phyloP scores from a whole-genome alignment of 257 asterid genomes.

The Anisodus tanguticus region DNA sequence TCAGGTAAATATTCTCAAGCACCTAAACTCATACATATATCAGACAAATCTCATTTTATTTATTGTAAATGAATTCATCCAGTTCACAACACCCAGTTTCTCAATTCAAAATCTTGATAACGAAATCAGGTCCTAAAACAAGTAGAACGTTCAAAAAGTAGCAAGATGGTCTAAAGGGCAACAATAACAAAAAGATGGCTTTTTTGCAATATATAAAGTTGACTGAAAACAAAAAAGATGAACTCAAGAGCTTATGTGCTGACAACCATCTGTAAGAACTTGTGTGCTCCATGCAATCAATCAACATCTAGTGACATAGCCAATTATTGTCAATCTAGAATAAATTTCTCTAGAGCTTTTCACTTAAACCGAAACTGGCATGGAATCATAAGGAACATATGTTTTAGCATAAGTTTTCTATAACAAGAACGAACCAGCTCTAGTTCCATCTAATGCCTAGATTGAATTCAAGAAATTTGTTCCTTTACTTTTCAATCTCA shows the following conservation, averaged over 20 bases:
- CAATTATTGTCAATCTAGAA: not conserved
- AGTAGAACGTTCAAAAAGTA: not conserved
- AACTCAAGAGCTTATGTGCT: constrained; percentile 39
- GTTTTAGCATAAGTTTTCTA: not conserved
- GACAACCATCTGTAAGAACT: not conserved
- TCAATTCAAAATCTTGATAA: not conserved
- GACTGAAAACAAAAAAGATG: constrained; percentile 22
- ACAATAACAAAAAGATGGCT: not conserved
- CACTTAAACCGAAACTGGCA: not conserved
- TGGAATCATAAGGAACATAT: not conserved
- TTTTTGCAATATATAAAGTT: not conserved
- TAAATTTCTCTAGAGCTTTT: not conserved
- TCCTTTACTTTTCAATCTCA: not conserved
- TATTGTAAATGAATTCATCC: not conserved
- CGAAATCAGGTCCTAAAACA: not conserved
- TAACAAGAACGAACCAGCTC: too few relatives aligned
- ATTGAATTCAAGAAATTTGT: not conserved
- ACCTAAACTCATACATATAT: constrained; percentile 2
- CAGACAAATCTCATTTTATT: not conserved
- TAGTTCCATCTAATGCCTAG: not conserved
- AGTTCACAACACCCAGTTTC: not conserved
- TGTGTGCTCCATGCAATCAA: not conserved
- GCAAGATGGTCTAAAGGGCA: not conserved
- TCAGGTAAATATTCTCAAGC: not conserved
- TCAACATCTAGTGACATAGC: not conserved